A percentile compares a stretch with the other conserved stretches of the same genome.
Conservation (phyloP, 202 grass and related monocot genomes). For the Miscanthus sacchariflorus region DNA sequence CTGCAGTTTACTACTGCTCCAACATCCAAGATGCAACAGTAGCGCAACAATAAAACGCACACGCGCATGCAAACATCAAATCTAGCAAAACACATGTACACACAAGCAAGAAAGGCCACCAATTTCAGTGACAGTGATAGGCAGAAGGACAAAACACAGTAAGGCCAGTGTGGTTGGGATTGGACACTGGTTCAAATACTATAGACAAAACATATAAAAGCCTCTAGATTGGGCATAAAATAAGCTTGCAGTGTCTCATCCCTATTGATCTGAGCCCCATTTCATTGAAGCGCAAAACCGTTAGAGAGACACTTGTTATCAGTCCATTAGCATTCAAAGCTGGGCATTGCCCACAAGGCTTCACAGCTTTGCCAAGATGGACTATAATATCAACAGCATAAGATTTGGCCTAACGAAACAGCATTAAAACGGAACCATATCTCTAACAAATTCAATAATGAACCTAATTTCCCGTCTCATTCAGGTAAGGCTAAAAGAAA, state of each 20-base stretch:
- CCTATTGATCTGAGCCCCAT: conserved; percentile 43
- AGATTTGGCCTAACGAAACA: neutral
- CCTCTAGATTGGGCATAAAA: neutral
- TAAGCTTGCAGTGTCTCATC: conserved; percentile 36
- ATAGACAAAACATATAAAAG: neutral
- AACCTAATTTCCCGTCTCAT: neutral
- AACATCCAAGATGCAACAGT: no score
- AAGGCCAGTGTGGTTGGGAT: neutral
- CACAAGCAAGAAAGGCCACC: no score
- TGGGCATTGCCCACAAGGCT: conserved; percentile 52
- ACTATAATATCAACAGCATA: conserved; percentile 22
- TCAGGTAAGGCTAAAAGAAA: neutral
- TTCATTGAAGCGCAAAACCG: conserved; percentile 25
- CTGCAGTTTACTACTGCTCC: no score
- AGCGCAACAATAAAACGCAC: no score
- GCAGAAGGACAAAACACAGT: no score
- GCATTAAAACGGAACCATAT: neutral
- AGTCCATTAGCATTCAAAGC: conserved; percentile 82
- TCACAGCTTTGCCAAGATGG: conserved; percentile 66
- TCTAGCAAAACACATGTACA: no score
- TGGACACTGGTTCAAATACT: neutral
- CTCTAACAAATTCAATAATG: neutral
- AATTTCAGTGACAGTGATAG: neutral
- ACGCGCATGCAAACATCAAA: no score
- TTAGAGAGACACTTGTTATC: conserved; percentile 44